Evolutionary conservation across 176 grass and related monocot genomes (phyloP).

Genomic region (Avena atlantica): DNA sequence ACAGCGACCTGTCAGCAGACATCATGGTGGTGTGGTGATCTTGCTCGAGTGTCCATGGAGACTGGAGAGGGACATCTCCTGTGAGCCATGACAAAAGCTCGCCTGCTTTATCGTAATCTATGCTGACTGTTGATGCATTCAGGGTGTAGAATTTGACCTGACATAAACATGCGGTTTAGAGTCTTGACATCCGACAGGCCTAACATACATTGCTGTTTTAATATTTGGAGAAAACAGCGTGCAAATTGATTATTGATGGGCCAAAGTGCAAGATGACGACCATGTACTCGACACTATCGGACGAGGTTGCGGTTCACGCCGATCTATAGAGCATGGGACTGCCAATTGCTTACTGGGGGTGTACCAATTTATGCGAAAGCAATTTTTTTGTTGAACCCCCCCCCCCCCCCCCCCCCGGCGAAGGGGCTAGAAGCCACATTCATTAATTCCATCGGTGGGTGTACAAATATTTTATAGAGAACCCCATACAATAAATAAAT

Average conservation of each 20-base stretch:
- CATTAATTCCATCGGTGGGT: no score
- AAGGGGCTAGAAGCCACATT: no score
- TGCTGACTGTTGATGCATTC: not conserved
- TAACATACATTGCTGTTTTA: slow-evolving; percentile 28
- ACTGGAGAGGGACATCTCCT: slow-evolving; percentile 35
- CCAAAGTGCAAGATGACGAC: not conserved
- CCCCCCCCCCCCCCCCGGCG: no score
- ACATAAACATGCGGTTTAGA: not conserved
- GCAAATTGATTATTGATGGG: not conserved
- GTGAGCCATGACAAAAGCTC: slow-evolving; percentile 15
- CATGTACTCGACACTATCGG: not conserved
- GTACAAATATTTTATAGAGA: no score
- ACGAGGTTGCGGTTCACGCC: not conserved
- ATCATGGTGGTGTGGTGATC: slow-evolving; percentile 21
- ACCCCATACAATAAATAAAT: no score
- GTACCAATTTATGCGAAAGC: no score
- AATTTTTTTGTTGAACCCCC: no score
- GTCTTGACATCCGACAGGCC: not conserved
- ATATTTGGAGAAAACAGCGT: not conserved
- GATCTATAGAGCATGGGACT: not conserved
- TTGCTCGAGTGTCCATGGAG: slow-evolving; percentile 39
- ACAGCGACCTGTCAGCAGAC: not conserved
- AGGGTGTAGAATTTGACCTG: not conserved
- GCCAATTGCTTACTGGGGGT: not conserved
- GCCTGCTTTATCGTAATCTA: not conserved